Conservation (phyloP, 2,329 filamentous ascomycete genomes). For the Botrytis sinoallii region DNA sequence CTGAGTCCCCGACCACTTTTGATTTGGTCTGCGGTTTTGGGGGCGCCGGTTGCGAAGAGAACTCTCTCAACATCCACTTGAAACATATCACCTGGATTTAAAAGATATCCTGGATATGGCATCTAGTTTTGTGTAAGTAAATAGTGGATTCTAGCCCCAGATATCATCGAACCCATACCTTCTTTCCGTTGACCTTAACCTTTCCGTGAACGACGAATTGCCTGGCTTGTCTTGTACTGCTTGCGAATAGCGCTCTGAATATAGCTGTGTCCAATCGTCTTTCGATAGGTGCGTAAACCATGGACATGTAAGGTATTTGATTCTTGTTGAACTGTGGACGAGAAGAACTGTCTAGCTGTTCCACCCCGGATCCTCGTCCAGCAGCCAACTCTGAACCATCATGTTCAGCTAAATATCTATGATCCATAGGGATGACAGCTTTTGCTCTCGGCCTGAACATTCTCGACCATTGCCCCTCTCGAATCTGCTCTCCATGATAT, state of each 20-base stretch:
- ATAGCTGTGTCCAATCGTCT: constrained; percentile 90
- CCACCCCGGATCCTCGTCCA: constrained; percentile 72
- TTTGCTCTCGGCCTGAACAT: constrained; percentile 83
- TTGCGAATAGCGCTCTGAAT: constrained; percentile 90
- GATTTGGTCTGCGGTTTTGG: constrained; percentile 49
- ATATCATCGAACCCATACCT: constrained; percentile 52
- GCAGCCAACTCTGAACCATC: constrained; percentile 82
- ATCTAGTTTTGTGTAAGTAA: constrained; percentile 56
- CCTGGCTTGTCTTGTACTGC: constrained; percentile 85
- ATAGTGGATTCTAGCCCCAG: neutral
- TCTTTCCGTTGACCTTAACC: constrained; percentile 95
- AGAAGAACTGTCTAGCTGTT: constrained; percentile 29
- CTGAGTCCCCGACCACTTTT: constrained; percentile 27
- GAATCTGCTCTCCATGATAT: constrained; percentile 94
- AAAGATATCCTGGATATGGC: constrained; percentile 83
- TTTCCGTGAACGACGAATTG: constrained; percentile 92
- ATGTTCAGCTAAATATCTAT: constrained; percentile 70
- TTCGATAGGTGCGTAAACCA: constrained; percentile 91
- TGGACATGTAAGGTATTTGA: constrained; percentile 86
- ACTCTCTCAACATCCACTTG: constrained; percentile 89
- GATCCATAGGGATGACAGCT: constrained; percentile 82
- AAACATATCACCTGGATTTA: constrained; percentile 98
- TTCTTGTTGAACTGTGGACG: constrained; percentile 48
- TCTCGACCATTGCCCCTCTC: constrained; percentile 88
- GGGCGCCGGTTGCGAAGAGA: constrained; percentile 78